Evolutionary conservation across 371 early-diverging fungal species (phyloP).

Genomic region (Nematocida displodere): DNA sequence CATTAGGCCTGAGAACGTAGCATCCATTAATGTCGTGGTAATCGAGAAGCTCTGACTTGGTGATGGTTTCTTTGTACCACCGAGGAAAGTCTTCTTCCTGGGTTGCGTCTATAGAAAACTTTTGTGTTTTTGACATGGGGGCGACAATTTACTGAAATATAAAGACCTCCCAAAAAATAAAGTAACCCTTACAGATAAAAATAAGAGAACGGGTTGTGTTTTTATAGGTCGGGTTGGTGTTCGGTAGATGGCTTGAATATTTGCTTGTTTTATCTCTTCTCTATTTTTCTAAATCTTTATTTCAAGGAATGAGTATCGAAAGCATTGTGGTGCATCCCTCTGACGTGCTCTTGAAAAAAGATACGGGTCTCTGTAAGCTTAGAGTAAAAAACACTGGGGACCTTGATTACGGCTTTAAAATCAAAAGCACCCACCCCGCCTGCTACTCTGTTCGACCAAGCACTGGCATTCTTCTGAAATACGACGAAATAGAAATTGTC

Average conservation of each 20-base stretch:
- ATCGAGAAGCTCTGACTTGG: slow-evolving; percentile 89
- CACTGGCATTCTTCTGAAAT: slow-evolving; percentile 2
- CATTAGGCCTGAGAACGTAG: slow-evolving; percentile 91
- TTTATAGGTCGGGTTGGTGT: no score
- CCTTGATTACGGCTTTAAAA: slow-evolving; percentile 40
- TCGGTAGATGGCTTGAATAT: neutral
- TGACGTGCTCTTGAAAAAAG: no score
- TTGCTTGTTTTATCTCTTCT: no score
- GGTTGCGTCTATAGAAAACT: slow-evolving; percentile 81
- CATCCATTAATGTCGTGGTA: slow-evolving; percentile 98
- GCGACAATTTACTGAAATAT: neutral
- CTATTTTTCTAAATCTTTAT: no score
- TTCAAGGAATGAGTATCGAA: no score
- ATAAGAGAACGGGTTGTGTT: neutral
- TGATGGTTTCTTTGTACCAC: slow-evolving; percentile 70
- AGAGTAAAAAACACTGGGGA: neutral
- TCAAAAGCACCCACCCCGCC: slow-evolving; percentile 34
- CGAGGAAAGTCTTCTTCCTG: slow-evolving; percentile 69
- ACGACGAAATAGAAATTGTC: neutral
- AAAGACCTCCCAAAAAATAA: neutral
- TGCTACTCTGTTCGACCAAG: slow-evolving; percentile 31
- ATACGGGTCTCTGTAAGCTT: no score
- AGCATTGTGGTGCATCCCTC: no score
- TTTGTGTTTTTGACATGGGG: slow-evolving; percentile 58
- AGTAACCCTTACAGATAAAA: neutral